Evolutionary conservation across 2,329 filamentous ascomycete genomes (phyloP), one percentile per base, ranked within the genome.

Genomic region (Rutstroemia sp.): DNA sequence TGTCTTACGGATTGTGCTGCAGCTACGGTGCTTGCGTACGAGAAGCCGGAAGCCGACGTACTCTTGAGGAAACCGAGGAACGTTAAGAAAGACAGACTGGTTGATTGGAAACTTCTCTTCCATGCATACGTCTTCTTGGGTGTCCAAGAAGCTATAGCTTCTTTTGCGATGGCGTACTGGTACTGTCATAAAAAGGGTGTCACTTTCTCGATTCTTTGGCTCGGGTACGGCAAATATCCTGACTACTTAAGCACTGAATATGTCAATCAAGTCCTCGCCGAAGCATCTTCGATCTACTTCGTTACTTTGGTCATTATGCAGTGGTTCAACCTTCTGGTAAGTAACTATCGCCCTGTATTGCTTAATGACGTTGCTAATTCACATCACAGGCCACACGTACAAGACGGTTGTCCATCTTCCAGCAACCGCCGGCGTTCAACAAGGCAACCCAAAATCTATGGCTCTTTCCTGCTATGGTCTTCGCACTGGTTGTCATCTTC

Each of bases 301-400:
- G 80, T 90, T 62, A 91, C 83, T 57, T 73, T 92, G 34, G 87
- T 92, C 3, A 82, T 91, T 50, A 89, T 91, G 86, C 85, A 88
- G 75, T 84, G 84, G 76, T 89, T 89, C 75, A 89, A 87, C 67
- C 74, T 90, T 2, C 78, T 90, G 66, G 55, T 54, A 54, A 57
- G 51, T 30, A 16, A 5, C 16, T 27, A 12, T 19, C 5, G 7
- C 1, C 10, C n/a, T 14, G 34, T 9, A 8, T n/a, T 44, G 19
- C 23, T 10, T 17, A 10, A 44, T 27, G 16, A 5, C 30, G 16
- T 42, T 9, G 9, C 49, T 52, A 48, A 57, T 17, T 21, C 12
- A 42, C 7, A 44, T 25, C 19, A 4, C 16, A 57, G 55, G 83
- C 83, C 2, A 73, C 80, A 2, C 74, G 81, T 9, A 91, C 82